Conservation (phyloP, 164 flowering plant genomes). For the Euptelea pleiosperma region DNA sequence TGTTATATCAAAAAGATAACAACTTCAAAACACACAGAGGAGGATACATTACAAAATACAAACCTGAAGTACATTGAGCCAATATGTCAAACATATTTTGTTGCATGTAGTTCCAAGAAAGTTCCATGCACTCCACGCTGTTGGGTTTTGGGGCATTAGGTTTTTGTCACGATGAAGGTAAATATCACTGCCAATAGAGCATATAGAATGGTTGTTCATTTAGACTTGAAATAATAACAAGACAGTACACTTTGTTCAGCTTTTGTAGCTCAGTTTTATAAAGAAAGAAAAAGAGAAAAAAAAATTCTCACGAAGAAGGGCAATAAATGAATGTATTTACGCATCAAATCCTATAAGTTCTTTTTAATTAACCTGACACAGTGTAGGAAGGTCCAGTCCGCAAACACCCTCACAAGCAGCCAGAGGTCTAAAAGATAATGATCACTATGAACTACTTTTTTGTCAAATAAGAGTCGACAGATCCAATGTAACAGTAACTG, state of each 20-base stretch:
- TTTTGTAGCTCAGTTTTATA: background rate
- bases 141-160: conserved; percentile 81
- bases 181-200: conserved; percentile 68
- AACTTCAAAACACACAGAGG: background rate
- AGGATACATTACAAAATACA: conserved; percentile 6
- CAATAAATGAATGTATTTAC: no score
- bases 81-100: conserved; percentile 83
- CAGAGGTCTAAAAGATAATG: no score
- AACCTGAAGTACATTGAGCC: conserved; percentile 97
- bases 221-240: background rate
- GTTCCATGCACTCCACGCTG: conserved; percentile 99
- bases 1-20: no score
- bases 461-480: no score
- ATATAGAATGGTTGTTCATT: background rate
- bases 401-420: no score
- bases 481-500: no score
- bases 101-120: conserved; percentile 66
- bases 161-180: conserved; percentile 80
- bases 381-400: no score
- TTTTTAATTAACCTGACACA: no score
- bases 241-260: background rate
- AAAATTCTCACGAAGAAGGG: no score
- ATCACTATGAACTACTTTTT: no score
- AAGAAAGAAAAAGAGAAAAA: background rate
- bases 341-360: no score